These are phyloP conservation scores for Zhuliangozyma parablackwelliae DNA, from an alignment of 1,139 yeast species.

Conservation along the genomic window DNA sequence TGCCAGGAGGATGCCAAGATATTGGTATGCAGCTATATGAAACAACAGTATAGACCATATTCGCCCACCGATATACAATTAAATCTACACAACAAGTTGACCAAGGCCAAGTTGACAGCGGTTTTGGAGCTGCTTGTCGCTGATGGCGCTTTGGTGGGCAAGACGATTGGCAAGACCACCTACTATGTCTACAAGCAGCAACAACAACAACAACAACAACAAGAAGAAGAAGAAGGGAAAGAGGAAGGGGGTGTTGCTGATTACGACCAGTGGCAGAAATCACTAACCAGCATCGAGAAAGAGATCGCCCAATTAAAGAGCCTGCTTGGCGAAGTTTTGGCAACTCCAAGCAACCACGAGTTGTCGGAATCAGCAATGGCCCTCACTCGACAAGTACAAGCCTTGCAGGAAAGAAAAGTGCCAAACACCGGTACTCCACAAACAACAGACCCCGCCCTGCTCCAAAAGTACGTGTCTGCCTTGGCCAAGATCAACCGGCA, in stretches of 20 bases:
- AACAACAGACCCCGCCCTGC: too few relatives aligned
- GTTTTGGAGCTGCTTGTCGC: conserved; percentile 23
- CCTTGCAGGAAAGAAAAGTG: too few relatives aligned
- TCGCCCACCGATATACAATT: conserved; percentile 32
- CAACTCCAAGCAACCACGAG: too few relatives aligned
- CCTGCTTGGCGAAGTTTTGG: too few relatives aligned
- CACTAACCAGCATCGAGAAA: too few relatives aligned
- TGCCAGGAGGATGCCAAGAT: conserved; percentile 3
- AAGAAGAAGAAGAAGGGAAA: background rate
- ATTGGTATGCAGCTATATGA: conserved; percentile 20
- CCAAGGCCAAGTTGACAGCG: conserved; percentile 21
- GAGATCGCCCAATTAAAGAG: too few relatives aligned
- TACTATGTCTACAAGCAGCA: conserved; percentile 28
- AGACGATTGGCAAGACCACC: conserved; percentile 30
- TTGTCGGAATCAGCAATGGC: too few relatives aligned
- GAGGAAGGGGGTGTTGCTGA: background rate
- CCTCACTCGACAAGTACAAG: too few relatives aligned
- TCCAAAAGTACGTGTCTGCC: too few relatives aligned
- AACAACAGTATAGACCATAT: conserved; percentile 34
- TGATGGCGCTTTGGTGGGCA: conserved; percentile 21
- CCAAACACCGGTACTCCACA: too few relatives aligned
- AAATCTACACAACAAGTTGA: conserved; percentile 28
- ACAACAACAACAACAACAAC: conserved; percentile 3
- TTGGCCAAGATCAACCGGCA: conserved; percentile 1
- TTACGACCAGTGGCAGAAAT: too few relatives aligned